Base-by-base conservation (phyloP, 345 rosid genomes). In the Populus deltoides region DNA sequence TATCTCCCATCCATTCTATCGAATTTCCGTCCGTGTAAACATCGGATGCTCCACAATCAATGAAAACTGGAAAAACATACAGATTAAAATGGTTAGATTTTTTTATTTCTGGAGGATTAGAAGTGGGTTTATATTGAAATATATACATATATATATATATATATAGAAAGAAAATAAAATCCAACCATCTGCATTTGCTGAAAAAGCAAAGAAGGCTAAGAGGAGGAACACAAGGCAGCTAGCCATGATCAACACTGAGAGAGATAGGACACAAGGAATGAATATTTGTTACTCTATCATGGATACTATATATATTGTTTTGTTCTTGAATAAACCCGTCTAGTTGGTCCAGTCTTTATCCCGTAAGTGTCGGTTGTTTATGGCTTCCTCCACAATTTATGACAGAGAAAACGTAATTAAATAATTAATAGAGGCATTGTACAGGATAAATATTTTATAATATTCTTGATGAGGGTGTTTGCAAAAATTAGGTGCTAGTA, bases 111-210 rank as follows among this genome's bases (percentile, higher is more conserved):
- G 7, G 29, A 59, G 8, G 39, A 61, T 63, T 63, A n/a, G 24
- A 7, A 24, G 47, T 24, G 31, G 22, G 31, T 38, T 55, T 33
- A 11, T 18, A 33, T 33, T 33, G 36, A 33, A 4, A 33, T 33
- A 3, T 18, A 45, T 2, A 45, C 3, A 22, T 22, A 27, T 1
- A 33, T 33, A 3, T 18, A 45, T 2, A 45, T 6, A 22, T 22
- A 27, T 1, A 27, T 1, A 22, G 17, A 66, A 6, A 51, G 43
- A 10, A 68, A n/a, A 10, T 31, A 7, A 43, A 67, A 39, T 8
- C 81, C 45, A 27, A 74, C 85, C 81, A 49, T 82, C 78, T 2
- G 83, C 80, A 24, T 68, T 70, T 55, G 76, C 78, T 24, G 78
- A 77, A 24, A 77, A 57, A 6, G 74, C 71, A 49, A 73, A 63